phyloP scores from a whole-genome alignment of 106 monocot genomes.

The Chionographis japonica region DNA sequence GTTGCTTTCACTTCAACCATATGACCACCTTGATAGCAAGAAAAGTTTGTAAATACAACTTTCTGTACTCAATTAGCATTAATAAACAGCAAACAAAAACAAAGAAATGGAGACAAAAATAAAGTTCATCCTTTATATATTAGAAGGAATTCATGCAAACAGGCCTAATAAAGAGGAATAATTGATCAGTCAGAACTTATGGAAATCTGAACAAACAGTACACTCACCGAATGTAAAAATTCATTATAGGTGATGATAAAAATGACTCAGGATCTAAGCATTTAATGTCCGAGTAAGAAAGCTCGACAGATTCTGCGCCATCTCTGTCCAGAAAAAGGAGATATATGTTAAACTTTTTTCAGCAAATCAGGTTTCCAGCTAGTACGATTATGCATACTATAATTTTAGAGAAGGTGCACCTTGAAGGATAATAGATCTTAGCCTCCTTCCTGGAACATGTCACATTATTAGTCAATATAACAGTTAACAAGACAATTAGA shows the following conservation, averaged over 20 bases:
- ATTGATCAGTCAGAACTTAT: too few relatives aligned
- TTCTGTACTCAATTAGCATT: too few relatives aligned
- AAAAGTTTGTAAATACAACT: too few relatives aligned
- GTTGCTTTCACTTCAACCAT: too few relatives aligned
- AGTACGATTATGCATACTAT: not conserved
- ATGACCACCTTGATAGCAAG: too few relatives aligned
- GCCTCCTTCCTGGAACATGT: constrained; percentile 47
- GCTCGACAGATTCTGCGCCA: constrained; percentile 64
- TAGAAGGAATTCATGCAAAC: too few relatives aligned
- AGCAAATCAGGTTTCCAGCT: not conserved
- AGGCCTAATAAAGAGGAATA: too few relatives aligned
- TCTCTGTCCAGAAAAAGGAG: constrained; percentile 42
- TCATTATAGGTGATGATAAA: constrained; percentile 84
- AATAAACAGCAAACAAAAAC: too few relatives aligned
- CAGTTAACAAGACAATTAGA: not conserved
- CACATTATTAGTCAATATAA: constrained; percentile 5
- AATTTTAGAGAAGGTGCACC: constrained; percentile 27
- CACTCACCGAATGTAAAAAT: constrained; percentile 86
- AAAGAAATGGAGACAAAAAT: too few relatives aligned
- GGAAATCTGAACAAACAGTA: not conserved
- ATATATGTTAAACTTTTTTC: not conserved
- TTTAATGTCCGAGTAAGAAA: constrained; percentile 61
- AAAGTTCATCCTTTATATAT: too few relatives aligned
- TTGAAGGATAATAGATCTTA: constrained; percentile 82
- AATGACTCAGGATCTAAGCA: constrained; percentile 79